Evolutionary conservation across 345 rosid species (phyloP), one percentile per base, ranked within the genome.

Genomic region (Durio zibethinus): DNA sequence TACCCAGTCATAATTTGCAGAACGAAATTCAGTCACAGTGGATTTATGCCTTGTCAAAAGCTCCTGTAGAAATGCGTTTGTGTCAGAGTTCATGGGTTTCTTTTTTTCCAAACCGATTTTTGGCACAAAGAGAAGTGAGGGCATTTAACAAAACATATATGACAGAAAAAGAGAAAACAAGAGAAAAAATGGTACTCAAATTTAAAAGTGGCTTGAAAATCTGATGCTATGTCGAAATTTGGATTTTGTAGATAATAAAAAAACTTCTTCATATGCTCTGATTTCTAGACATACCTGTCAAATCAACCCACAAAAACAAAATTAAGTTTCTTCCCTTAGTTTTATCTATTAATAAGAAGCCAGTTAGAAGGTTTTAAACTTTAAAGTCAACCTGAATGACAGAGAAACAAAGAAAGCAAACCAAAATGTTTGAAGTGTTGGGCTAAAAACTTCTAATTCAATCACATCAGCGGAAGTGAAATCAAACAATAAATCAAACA

Each of bases 41-140:
- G 91, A 81, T 83, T 83, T 87, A 67, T 87, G 87, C 86, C 88
- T 85, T 1, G 86, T 87, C 78, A 83, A 23, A 57, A 88, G 88
- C 77, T 88, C 88, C 89, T 88, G 84, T 8, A 18, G 35, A 71
- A 73, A 76, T 47, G 40, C 52, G 7, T 56, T 38, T 50, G 21
- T 23, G 36, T 76, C 63, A 85, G 71, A 35, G 66, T 76, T 74
- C 16, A 59, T 59, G 60, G 27, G 43, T 48, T 4, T n/a, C n/a
- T n/a, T 10, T 59, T 25, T 57, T 23, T 57, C 27, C 33, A 25
- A 25, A 25, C 3, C 6, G 25, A 53, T 23, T 57, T 57, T 57
- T 25, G 15, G 9, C 14, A 54, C 14, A 54, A 25, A 8, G 31
- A 56, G 29, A 21, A 56, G 12, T 0, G 23, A 52, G 23, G 2